Conservation (phyloP, 345 rosid genomes). For the Lepidium sativum region DNA sequence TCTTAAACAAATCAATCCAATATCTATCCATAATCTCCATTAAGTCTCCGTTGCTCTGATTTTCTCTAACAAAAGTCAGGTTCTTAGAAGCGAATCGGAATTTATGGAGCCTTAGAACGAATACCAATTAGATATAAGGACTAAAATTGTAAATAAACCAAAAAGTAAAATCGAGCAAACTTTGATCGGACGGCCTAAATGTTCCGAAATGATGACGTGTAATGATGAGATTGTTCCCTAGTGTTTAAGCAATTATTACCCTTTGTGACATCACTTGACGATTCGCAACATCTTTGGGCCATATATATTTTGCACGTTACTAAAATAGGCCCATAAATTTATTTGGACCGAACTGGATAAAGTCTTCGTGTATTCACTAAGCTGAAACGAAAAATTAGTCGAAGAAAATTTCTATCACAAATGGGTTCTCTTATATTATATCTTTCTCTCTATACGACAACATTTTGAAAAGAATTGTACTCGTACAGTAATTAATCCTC, state of each 20-base stretch:
- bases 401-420: conserved; percentile 13
- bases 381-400: not conserved
- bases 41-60: too few species aligned
- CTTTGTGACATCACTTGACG: too few species aligned
- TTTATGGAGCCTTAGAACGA: not conserved
- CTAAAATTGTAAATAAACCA: not conserved
- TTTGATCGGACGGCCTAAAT: not conserved
- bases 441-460: conserved; percentile 10
- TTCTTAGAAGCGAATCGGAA: not conserved
- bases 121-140: not conserved
- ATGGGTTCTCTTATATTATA: not conserved
- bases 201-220: too few species aligned
- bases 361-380: conserved; percentile 16
- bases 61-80: conserved; percentile 55
- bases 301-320: not conserved
- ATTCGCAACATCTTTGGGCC: not conserved
- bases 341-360: not conserved
- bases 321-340: not conserved
- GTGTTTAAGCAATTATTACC: not conserved
- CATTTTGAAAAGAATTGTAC: conserved; percentile 6
- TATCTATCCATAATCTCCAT: too few species aligned
- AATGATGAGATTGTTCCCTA: too few species aligned
- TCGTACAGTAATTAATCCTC: not conserved
- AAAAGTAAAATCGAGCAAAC: not conserved
- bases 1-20: not conserved